These are phyloP conservation scores for Acanthamoeba culbertsoni DNA, from an alignment of 208 protist species.

Conservation along the genomic window DNA sequence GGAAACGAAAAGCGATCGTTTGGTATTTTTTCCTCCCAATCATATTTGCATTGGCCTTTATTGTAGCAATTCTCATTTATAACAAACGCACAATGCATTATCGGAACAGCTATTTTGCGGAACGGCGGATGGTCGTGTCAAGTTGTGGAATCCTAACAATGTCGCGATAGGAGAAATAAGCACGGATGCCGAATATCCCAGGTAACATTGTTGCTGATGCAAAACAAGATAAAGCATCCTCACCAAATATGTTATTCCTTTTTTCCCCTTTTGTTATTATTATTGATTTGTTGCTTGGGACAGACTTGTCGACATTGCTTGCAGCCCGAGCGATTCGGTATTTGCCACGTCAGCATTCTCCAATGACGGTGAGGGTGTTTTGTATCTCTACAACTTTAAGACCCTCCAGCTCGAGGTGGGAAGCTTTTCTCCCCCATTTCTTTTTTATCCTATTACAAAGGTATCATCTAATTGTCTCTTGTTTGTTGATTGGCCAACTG, in stretches of 20 bases:
- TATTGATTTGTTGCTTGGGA: not conserved
- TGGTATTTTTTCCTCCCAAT: not conserved
- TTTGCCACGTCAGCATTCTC: not conserved
- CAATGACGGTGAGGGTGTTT: not conserved
- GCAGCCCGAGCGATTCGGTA: not conserved
- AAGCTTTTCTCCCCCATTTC: not conserved
- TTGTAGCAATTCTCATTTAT: too few relatives aligned
- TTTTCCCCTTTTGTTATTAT: too few relatives aligned
- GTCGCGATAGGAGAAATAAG: not conserved
- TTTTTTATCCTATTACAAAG: not conserved
- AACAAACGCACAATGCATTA: too few relatives aligned
- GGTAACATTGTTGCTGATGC: too few relatives aligned
- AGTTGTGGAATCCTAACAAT: slow-evolving; percentile 39
- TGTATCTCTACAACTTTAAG: not conserved
- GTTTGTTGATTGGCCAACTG: not conserved
- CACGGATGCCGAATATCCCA: not conserved
- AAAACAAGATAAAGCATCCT: too few relatives aligned
- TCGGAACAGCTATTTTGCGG: slow-evolving; percentile 4
- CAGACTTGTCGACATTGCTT: slow-evolving; percentile 4
- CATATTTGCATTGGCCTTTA: too few relatives aligned
- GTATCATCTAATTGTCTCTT: not conserved
- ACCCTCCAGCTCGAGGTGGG: slow-evolving; percentile 9
- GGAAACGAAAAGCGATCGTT: slow-evolving; percentile 12
- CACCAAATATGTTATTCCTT: too few relatives aligned
- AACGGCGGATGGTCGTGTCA: slow-evolving; percentile 8